A percentile compares a stretch with the other conserved stretches of the same genome.
phyloP scores from a whole-genome alignment of 2,329 filamentous ascomycete genomes.

The Penicillium occitanis region DNA sequence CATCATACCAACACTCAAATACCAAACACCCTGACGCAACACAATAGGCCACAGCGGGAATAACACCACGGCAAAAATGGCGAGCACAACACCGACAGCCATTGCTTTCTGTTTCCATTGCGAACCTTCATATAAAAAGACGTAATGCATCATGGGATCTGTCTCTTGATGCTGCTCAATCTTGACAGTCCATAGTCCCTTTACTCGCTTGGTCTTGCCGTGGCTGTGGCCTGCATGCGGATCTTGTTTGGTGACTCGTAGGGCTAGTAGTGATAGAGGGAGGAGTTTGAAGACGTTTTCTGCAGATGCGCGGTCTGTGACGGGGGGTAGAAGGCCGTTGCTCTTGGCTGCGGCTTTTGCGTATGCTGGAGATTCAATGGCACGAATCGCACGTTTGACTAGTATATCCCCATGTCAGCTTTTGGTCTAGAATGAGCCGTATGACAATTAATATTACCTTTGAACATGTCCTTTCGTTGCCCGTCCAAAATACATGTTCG shows the following conservation, averaged over 20 bases:
- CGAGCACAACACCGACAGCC: conserved; percentile 74
- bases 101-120: conserved; percentile 94
- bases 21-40: conserved; percentile 92
- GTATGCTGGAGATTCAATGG: conserved; percentile 84
- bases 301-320: conserved; percentile 82
- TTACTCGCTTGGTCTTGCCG: conserved; percentile 72
- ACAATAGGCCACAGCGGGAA: conserved; percentile 96
- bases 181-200: conserved; percentile 93
- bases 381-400: conserved; percentile 96
- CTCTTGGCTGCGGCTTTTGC: conserved; percentile 78
- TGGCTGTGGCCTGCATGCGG: conserved; percentile 73
- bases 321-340: conserved; percentile 82
- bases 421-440: background rate
- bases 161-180: conserved; percentile 93
- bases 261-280: conserved; percentile 87
- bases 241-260: conserved; percentile 82
- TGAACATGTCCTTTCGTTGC: conserved; percentile 97
- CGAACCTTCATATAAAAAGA: conserved; percentile 92
- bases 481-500: conserved; percentile 92
- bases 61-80: conserved; percentile 85
- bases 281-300: conserved; percentile 95
- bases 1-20: conserved; percentile 90
- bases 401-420: conserved; percentile 3
- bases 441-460: conserved; percentile 56
- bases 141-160: conserved; percentile 72